Percentiles rank a stretch among this genome's conserved stretches.
Evolutionary conservation across 306 rosid species (phyloP).

Genomic region (Vicia faba): DNA sequence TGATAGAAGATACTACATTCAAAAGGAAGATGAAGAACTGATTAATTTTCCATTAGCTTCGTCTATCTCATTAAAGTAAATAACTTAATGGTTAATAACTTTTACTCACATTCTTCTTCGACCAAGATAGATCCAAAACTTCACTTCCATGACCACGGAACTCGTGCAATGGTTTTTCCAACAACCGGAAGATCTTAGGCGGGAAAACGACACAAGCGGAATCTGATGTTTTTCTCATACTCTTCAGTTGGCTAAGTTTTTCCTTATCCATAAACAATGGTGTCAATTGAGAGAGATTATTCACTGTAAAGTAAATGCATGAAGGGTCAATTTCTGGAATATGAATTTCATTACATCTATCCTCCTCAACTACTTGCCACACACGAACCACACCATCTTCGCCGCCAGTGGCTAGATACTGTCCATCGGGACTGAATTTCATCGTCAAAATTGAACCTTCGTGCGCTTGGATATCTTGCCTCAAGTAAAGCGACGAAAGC

Average conservation of each 20-base stretch:
- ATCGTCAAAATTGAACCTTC: conserved; percentile 80
- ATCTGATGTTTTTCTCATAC: conserved; percentile 69
- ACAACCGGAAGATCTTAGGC: conserved; percentile 73
- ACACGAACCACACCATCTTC: conserved; percentile 79
- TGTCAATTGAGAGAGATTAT: conserved; percentile 71
- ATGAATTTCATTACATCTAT: conserved; percentile 74
- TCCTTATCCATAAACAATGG: conserved; percentile 77
- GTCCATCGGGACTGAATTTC: conserved; percentile 97
- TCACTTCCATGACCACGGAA: conserved; percentile 82
- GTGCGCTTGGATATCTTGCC: conserved; percentile 92
- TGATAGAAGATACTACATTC: conserved; percentile 79
- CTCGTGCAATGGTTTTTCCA: conserved; percentile 82
- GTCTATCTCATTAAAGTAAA: conserved; percentile 29
- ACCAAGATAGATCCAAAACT: conserved; percentile 92
- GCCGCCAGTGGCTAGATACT: conserved; percentile 90
- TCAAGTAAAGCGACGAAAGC: conserved; percentile 83
- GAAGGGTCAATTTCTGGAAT: conserved; percentile 83
- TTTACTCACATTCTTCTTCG: conserved; percentile 81
- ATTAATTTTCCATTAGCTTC: conserved; percentile 20
- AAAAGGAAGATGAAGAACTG: conserved; percentile 32
- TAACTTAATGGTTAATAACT: conserved; percentile 12
- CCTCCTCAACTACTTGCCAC: conserved; percentile 92
- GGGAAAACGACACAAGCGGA: conserved; percentile 87
- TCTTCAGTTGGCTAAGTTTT: conserved; percentile 52
- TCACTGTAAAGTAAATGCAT: conserved; percentile 79